A percentile compares a stretch with the other conserved stretches of the same genome.
These are phyloP conservation scores for Trichoderma gracile DNA, from an alignment of 2,329 filamentous ascomycete genomes.

Conservation along the genomic window DNA sequence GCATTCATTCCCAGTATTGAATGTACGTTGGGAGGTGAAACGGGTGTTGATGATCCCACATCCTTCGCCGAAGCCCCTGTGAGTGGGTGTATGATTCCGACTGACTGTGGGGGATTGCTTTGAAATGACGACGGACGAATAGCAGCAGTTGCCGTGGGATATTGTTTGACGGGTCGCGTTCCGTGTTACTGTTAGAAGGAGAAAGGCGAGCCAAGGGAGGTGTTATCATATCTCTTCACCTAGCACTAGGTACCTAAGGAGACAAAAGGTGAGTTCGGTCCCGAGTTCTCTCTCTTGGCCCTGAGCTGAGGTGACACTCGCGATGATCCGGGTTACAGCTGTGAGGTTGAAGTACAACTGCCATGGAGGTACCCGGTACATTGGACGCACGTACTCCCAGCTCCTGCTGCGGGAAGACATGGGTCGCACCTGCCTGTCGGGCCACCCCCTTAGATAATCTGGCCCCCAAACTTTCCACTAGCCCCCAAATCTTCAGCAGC, in stretches of 20 bases:
- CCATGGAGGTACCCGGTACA: neutral
- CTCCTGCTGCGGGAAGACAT: constrained; percentile 10
- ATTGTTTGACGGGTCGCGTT: no score
- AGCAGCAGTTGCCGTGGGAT: no score
- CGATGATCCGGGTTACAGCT: neutral
- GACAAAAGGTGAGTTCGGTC: neutral
- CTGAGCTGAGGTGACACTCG: neutral
- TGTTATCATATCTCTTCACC: no score
- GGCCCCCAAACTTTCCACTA: constrained; percentile 16
- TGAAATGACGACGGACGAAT: neutral
- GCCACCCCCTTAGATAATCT: constrained; percentile 5
- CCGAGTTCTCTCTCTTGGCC: neutral
- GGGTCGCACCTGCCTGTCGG: neutral
- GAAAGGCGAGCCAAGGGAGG: no score
- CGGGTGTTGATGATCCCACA: constrained; percentile 17
- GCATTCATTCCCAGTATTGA: no score
- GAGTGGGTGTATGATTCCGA: no score
- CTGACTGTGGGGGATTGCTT: constrained; percentile 2
- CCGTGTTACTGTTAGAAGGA: no score
- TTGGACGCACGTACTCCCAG: neutral
- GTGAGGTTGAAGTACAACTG: neutral
- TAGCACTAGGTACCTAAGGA: no score
- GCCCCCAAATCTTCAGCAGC: constrained; percentile 19
- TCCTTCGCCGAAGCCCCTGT: constrained; percentile 24
- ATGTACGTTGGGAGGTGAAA: constrained; percentile 3